Conservation (phyloP, 345 rosid species). For the Noccaea bulbosa region DNA sequence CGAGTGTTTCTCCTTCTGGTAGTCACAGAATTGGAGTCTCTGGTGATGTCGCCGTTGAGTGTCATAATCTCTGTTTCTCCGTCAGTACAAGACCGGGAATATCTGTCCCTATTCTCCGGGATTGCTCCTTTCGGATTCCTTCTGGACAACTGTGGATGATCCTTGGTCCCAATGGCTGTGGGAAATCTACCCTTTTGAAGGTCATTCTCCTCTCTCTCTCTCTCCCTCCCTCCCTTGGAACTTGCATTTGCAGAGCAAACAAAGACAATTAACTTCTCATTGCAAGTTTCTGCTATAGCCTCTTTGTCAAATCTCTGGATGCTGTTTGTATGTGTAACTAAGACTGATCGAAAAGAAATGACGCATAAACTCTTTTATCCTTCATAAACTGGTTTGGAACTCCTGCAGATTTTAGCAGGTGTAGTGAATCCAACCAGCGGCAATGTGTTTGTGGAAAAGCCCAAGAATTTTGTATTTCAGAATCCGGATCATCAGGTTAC, state of each 20-base stretch:
- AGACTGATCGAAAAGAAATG: conserved; percentile 5
- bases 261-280: background rate
- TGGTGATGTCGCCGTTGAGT: conserved; percentile 55
- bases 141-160: conserved; percentile 91
- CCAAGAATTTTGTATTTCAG: conserved; percentile 86
- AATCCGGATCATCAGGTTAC: conserved; percentile 94
- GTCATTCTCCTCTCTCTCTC: conserved; percentile 40
- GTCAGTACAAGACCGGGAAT: conserved; percentile 57
- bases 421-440: conserved; percentile 76
- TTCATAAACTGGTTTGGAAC: conserved; percentile 19
- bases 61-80: conserved; percentile 73
- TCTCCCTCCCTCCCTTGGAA: background rate
- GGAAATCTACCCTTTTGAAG: conserved; percentile 96
- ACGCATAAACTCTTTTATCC: too few relatives aligned
- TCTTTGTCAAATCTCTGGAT: conserved; percentile 11
- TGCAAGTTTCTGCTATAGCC: background rate
- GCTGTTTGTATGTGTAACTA: conserved; percentile 11
- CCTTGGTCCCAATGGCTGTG: conserved; percentile 98
- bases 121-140: conserved; percentile 77
- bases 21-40: conserved; percentile 49
- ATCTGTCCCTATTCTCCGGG: conserved; percentile 63
- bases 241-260: conserved; percentile 1
- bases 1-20: conserved; percentile 26
- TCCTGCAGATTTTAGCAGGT: conserved; percentile 84
- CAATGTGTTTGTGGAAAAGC: conserved; percentile 56